Base-by-base conservation (phyloP, 1,284 basidiomycete genomes). In the Pseudozyma tsukubaensis region DNA sequence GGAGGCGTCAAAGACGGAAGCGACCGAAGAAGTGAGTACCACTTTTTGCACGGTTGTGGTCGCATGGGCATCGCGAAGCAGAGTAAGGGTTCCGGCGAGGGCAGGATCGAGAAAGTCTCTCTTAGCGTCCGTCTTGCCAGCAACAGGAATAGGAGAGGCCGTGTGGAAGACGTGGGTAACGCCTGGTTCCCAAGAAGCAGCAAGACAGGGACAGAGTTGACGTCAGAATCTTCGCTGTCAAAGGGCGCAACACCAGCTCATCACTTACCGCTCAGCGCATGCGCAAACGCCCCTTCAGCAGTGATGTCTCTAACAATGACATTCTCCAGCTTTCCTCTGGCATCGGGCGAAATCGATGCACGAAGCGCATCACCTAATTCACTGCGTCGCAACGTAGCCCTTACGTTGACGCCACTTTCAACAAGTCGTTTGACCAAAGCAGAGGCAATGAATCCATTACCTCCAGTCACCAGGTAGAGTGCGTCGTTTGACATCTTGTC, bases 91-190 rank as follows among this genome's bases (percentile, higher is more conserved):
- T 4, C 57, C 57, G 14, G 40, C 34, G 12, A 39, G 32, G 32
- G 57, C 57, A 16, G 49, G 57, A n/a, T 59, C 57, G 35, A 59
- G 48, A 19, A 35, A 59, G 43, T 59, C 57, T 5, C 32, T 16
- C 29, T 51, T 59, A 11, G 49, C 57, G 37, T 59, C 49, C 3
- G 49, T 51, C 45, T 59, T 59, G 42, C 49, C 57, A 8, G 16
- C 29, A 5, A 48, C 57, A 3, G 57, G 57, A 14, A 59, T 13
- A n/a, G 57, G 57, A 36, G 57, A 59, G 6, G 57, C 57, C 48
- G 43, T 59, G 49, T 59, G 57, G 49, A 59, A 59, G 48, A 59
- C 57, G 18, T 59, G 57, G 11, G 57, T 59, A 7, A 45, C 47
- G 24, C 40, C 57, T 37, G 45, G 13, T 29, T 29, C 24, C 24